phyloP scores from a whole-genome alignment of 2,329 filamentous ascomycete genomes.

The Myriosclerotinia duriaeana region DNA sequence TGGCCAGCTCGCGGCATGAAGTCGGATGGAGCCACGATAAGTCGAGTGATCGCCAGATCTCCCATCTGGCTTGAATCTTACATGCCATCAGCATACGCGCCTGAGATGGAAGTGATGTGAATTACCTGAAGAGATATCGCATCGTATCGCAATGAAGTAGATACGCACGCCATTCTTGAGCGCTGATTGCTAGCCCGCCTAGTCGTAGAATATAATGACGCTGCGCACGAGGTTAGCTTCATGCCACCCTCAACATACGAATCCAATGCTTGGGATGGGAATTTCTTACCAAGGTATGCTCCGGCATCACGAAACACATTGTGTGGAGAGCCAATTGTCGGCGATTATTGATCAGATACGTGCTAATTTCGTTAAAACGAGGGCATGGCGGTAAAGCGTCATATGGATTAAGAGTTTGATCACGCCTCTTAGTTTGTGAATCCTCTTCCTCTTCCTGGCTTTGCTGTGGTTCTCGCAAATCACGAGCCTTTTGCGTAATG shows the following conservation, averaged over 20 bases:
- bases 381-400: conserved; percentile 2
- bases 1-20: conserved; percentile 9
- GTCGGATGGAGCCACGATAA: conserved; percentile 15
- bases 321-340: conserved; percentile 25
- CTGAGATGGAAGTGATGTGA: not conserved
- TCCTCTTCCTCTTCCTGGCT: not conserved
- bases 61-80: conserved; percentile 4
- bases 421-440: not conserved
- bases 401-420: not conserved
- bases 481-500: not conserved
- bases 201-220: conserved; percentile 16
- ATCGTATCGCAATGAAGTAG: conserved; percentile 15
- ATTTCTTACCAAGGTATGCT: conserved; percentile 24
- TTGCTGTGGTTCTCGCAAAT: not conserved
- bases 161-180: conserved; percentile 25
- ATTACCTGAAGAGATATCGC: conserved; percentile 12
- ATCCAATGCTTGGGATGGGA: not conserved
- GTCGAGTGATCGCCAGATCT: not conserved
- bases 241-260: not conserved
- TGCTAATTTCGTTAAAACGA: conserved; percentile 17
- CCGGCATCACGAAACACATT: conserved; percentile 26
- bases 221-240: conserved; percentile 1
- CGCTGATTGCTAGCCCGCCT: conserved; percentile 18
- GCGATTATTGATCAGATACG: conserved; percentile 20
- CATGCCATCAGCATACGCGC: not conserved